Base-by-base conservation (phyloP, 2,329 filamentous ascomycete genomes). In the Fusarium agapanthi region DNA sequence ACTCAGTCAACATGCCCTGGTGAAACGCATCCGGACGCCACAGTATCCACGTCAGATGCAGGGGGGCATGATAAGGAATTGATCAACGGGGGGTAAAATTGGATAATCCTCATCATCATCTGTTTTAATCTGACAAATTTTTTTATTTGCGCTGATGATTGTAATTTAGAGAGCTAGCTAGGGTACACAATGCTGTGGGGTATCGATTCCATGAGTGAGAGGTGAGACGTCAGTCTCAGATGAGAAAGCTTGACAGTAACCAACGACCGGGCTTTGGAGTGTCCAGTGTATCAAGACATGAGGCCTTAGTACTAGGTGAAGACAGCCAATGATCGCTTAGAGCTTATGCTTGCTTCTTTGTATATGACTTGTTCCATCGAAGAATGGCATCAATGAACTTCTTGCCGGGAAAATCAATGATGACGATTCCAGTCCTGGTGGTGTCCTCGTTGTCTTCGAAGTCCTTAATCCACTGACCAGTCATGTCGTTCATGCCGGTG, bases 401-500 rank as follows among this genome's bases (percentile, higher is more conserved):
- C 69, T 76, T 78, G 6, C 86, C 86, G 0, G 85, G 85, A 53
- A 87, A 87, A 65, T 87, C 86, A 5, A 85, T 79, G 70, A 87
- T 87, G 40, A 87, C 80, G 14, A 87, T 78, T 16, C 86, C 86
- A 3, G 84, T 82, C 30, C 82, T 78, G 14, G 79, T 78, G 7
- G 75, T 77, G 7, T 75, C 77, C 9, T 72, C 61, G 14, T 71
- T 73, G 11, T 73, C 62, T 28, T 75, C 75, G 37, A 76, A 78
- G 43, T 81, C 77, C 37, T 79, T 75, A 41, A 86, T 78, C 82
- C 83, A 87, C 69, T 78, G 77, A 37, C 85, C 85, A 38, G 85
- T 86, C 78, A 83, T 81, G 71, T 87, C 85, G 62, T 87, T 87
- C 80, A 87, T 86, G 34, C 86, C 86, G n/a, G 75, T 73, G 8